These are phyloP conservation scores for Corylus americana DNA, from an alignment of 306 rosid genomes.

Conservation along the genomic window DNA sequence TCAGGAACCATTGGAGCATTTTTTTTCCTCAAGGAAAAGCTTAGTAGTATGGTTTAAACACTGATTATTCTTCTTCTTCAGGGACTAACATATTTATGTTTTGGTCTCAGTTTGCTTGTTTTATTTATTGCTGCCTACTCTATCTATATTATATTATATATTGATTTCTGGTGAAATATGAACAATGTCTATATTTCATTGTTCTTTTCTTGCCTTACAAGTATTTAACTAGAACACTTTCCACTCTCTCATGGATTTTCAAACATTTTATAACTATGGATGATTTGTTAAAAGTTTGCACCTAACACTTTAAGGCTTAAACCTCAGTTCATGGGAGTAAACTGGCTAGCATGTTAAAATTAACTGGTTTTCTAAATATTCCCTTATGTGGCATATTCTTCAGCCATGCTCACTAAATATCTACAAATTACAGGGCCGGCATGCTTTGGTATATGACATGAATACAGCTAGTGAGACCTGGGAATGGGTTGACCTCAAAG, in stretches of 20 bases:
- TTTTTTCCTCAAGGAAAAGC: not conserved
- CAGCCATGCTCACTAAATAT: constrained; percentile 4
- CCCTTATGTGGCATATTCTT: not conserved
- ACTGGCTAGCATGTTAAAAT: not conserved
- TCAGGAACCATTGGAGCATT: too few relatives aligned
- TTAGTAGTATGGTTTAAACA: not conserved
- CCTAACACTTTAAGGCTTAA: not conserved
- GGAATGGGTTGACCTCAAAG: constrained; percentile 98
- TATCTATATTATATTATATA: not conserved
- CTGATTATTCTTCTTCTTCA: not conserved
- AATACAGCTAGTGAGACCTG: constrained; percentile 74
- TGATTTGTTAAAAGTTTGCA: not conserved
- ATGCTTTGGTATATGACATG: constrained; percentile 87
- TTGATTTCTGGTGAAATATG: not conserved
- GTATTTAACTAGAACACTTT: not conserved
- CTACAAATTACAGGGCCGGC: constrained; percentile 65
- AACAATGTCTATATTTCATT: not conserved
- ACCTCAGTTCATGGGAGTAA: constrained; percentile 16
- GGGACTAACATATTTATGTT: not conserved
- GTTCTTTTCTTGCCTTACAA: not conserved
- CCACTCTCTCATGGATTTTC: not conserved
- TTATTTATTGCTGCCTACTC: not conserved
- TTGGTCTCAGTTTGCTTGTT: not conserved
- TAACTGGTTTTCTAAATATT: not conserved
- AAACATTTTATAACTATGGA: not conserved